Conservation (phyloP, 1,284 basidiomycete genomes). For the Apiotrichum akiyoshidainum region DNA sequence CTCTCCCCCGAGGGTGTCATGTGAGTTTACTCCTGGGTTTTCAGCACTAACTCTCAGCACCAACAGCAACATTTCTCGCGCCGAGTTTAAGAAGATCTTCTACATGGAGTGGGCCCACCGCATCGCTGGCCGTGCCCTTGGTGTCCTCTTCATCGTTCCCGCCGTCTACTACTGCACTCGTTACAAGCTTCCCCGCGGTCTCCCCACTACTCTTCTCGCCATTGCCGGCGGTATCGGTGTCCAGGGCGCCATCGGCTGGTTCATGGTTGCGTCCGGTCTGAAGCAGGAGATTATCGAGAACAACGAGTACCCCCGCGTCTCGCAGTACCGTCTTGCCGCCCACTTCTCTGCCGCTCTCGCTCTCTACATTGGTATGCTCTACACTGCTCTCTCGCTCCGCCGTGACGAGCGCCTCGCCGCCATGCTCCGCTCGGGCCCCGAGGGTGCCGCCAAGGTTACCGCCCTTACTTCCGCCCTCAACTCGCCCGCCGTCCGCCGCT, state of each 20-base stretch:
- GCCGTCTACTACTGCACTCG: constrained; percentile 72
- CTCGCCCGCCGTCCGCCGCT: constrained; percentile 60
- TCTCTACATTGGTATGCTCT: constrained; percentile 88
- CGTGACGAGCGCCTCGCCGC: constrained; percentile 60
- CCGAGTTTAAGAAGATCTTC: constrained; percentile 95
- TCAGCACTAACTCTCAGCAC: constrained; percentile 58
- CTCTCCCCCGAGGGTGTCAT: constrained; percentile 91
- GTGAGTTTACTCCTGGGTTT: constrained; percentile 56
- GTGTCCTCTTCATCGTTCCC: constrained; percentile 71
- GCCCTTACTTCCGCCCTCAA: constrained; percentile 54
- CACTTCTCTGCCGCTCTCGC: constrained; percentile 87
- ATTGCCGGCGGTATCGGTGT: constrained; percentile 78
- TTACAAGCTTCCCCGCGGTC: constrained; percentile 62
- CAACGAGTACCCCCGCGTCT: constrained; percentile 85
- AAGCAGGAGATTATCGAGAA: constrained; percentile 75
- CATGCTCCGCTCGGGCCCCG: constrained; percentile 60
- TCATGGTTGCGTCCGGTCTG: constrained; percentile 98
- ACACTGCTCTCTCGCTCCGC: constrained; percentile 71
- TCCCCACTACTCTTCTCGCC: constrained; percentile 64
- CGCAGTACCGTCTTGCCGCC: constrained; percentile 92
- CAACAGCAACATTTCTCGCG: constrained; percentile 79
- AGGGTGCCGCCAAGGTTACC: constrained; percentile 37
- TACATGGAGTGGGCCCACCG: constrained; percentile 99
- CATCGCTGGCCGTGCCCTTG: constrained; percentile 85
- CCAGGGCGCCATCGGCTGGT: constrained; percentile 92